phyloP scores from a whole-genome alignment of 495 filamentous ascomycete species.

The Rhypophila decipiens region DNA sequence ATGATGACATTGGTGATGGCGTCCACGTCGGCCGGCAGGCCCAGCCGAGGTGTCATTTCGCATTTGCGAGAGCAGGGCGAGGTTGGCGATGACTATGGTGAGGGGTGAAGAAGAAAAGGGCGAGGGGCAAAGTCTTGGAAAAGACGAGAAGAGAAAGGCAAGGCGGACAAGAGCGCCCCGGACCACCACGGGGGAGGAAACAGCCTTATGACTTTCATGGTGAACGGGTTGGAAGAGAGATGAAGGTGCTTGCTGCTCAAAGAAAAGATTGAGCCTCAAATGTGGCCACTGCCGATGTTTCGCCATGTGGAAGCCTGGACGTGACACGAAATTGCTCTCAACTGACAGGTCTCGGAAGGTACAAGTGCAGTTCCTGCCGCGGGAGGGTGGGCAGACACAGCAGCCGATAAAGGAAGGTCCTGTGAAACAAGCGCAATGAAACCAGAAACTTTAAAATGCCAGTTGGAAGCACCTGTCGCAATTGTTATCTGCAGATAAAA shows the following conservation, averaged over 20 bases:
- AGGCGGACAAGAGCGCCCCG: neutral
- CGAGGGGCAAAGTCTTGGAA: neutral
- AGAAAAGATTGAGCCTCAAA: too few relatives aligned
- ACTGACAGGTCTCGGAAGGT: too few relatives aligned
- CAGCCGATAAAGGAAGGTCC: too few relatives aligned
- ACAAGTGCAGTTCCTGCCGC: too few relatives aligned
- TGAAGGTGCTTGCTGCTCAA: neutral
- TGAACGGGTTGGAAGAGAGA: neutral
- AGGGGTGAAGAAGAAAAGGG: neutral
- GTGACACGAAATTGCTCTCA: too few relatives aligned
- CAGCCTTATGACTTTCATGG: conserved; percentile 1
- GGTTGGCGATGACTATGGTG: neutral
- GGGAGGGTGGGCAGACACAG: too few relatives aligned
- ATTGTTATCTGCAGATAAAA: too few relatives aligned
- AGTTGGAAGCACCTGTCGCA: too few relatives aligned
- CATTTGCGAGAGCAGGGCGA: neutral
- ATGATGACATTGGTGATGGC: conserved; percentile 28
- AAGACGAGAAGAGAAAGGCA: neutral
- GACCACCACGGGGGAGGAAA: neutral
- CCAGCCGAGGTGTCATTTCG: conserved; percentile 20
- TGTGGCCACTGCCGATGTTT: too few relatives aligned
- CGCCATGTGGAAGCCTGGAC: too few relatives aligned
- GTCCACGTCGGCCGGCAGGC: conserved; percentile 23
- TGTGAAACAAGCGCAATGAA: too few relatives aligned
- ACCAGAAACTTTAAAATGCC: too few relatives aligned